Conservation (phyloP, 2,329 filamentous ascomycete genomes). For the Cryphonectria radicalis region DNA sequence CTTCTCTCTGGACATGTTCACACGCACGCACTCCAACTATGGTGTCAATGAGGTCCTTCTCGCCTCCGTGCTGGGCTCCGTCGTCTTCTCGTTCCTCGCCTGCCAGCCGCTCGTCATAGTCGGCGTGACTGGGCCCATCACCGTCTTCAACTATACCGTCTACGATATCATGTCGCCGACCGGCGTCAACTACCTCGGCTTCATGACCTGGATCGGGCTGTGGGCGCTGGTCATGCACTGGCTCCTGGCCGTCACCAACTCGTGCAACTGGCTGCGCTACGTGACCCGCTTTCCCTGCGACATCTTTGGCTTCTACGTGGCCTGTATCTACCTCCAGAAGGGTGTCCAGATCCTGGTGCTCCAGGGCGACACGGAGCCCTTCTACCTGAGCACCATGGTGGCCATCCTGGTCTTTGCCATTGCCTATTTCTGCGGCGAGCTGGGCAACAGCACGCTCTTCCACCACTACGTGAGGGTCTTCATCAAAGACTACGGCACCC, state of each 20-base stretch:
- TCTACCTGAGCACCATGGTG: constrained; percentile 81
- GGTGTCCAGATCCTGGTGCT: constrained; percentile 83
- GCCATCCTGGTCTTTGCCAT: constrained; percentile 77
- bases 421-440: constrained; percentile 73
- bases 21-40: constrained; percentile 81
- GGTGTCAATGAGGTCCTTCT: constrained; percentile 92
- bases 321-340: constrained; percentile 90
- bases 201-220: constrained; percentile 92
- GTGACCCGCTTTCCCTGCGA: constrained; percentile 92
- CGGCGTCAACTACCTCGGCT: constrained; percentile 81
- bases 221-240: constrained; percentile 88
- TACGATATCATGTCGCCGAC: constrained; percentile 83
- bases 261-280: constrained; percentile 86
- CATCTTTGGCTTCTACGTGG: constrained; percentile 93
- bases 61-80: constrained; percentile 78
- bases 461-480: constrained; percentile 77
- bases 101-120: constrained; percentile 90
- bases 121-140: constrained; percentile 88
- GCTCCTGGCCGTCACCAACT: constrained; percentile 81
- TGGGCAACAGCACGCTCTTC: constrained; percentile 75
- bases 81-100: constrained; percentile 79
- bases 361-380: constrained; percentile 67
- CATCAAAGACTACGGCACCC: constrained; percentile 87
- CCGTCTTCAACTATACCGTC: constrained; percentile 92
- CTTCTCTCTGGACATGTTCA: constrained; percentile 93